Conservation (phyloP, 306 rosid genomes). For the Vigna unguiculata region DNA sequence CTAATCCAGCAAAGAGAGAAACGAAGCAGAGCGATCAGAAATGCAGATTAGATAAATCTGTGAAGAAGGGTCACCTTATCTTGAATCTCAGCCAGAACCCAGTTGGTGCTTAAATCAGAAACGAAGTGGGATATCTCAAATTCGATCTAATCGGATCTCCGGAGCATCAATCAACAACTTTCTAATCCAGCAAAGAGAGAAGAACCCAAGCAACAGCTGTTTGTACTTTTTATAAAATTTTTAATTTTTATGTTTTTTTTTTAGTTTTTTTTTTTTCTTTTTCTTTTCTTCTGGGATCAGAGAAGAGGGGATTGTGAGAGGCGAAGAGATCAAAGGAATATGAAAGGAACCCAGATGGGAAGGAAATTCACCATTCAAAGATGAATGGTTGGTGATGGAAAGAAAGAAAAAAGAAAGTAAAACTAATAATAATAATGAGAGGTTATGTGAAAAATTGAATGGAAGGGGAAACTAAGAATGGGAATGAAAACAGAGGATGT, state of each 20-base stretch:
- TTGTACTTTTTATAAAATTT: not conserved
- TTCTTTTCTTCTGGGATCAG: slow-evolving; percentile 49
- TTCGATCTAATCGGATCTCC: slow-evolving; percentile 74
- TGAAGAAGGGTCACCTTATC: slow-evolving; percentile 53
- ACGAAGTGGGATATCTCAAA: slow-evolving; percentile 56
- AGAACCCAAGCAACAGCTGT: slow-evolving; percentile 20
- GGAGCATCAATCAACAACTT: slow-evolving; percentile 53
- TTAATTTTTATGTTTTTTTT: not conserved
- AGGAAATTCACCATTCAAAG: slow-evolving; percentile 53
- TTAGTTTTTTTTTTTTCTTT: not conserved
- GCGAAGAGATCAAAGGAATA: slow-evolving; percentile 40
- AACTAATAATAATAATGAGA: slow-evolving; percentile 54
- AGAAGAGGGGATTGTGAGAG: slow-evolving; percentile 42
- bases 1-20: slow-evolving; percentile 33
- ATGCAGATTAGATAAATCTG: slow-evolving; percentile 58
- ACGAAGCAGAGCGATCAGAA: slow-evolving; percentile 48
- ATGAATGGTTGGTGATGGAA: slow-evolving; percentile 61
- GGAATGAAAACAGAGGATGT: slow-evolving; percentile 78
- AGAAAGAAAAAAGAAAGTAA: slow-evolving; percentile 18
- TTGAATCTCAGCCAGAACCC: slow-evolving; percentile 70
- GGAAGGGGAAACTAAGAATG: slow-evolving; percentile 42
- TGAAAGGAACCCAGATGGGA: slow-evolving; percentile 17
- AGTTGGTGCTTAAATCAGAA: slow-evolving; percentile 56
- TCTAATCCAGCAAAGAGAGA: slow-evolving; percentile 31
- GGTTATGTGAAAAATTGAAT: slow-evolving; percentile 54